Evolutionary conservation across 148 eudicot species (phyloP), one percentile per base, ranked within the genome.

Genomic region (Mesembryanthemum crystallinum): DNA sequence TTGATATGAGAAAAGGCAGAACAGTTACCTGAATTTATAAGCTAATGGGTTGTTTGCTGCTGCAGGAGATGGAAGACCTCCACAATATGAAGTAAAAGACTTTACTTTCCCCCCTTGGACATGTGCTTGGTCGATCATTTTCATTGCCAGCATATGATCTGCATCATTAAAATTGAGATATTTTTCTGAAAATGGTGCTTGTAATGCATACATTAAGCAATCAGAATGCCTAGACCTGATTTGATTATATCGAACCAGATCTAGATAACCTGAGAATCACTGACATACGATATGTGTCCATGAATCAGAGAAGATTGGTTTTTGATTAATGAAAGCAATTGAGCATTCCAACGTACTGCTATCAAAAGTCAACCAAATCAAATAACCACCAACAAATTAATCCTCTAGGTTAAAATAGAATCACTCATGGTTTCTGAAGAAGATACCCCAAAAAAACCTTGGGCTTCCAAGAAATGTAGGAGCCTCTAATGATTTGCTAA

Each of bases 61-160:
- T 64, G 86, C 94, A 54, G 98, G 99, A 82, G 99, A 96, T 67
- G 99, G 99, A 67, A 96, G 91, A 61, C 98, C 99, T 58, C 97
- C 99, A 78, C 99, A 96, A 37, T 87, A 88, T 35, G 99, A 96
- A 83, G 82, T 86, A 82, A 96, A 96, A 69, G 99, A 91, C 66
- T 73, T 83, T 65, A 96, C 86, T 78, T 74, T 91, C 30, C 99
- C 99, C 47, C 88, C 87, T 78, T 83, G 79, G 54, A 21, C 80
- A 77, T 88, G 99, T 43, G 97, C 99, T 78, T 96, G 76, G 55
- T 92, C 76, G 58, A 96, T 92, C 89, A 96, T 92, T 81, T 92
- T 96, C 98, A 91, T 92, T 68, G 99, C 98, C 98, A 95, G 82
- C 99, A 96, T 96, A 82, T 96, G 99, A 89, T 96, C 99, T 96